Evolutionary conservation across 192 early-diverging fungal species (phyloP).

Genomic region (Linnemannia zychae): DNA sequence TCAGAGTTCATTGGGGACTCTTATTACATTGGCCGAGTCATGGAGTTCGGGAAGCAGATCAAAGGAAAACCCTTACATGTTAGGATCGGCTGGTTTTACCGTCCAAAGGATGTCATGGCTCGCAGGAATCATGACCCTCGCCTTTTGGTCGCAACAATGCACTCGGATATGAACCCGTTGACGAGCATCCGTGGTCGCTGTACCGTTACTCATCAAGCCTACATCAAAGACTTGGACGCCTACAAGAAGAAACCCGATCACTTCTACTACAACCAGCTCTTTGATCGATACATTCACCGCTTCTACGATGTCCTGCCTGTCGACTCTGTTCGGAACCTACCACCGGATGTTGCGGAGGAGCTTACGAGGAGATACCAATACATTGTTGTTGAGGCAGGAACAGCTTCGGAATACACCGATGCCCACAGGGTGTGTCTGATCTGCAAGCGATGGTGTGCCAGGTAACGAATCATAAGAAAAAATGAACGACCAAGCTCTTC

Average conservation of each 20-base stretch:
- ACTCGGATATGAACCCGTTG: constrained; percentile 88
- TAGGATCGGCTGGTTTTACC: constrained; percentile 80
- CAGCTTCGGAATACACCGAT: constrained; percentile 80
- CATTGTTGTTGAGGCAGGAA: constrained; percentile 89
- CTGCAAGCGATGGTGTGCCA: constrained; percentile 80
- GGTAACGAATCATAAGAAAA: constrained; percentile 54
- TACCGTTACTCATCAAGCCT: constrained; percentile 74
- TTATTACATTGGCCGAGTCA: constrained; percentile 84
- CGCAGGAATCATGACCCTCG: constrained; percentile 78
- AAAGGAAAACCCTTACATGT: constrained; percentile 68
- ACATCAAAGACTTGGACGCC: constrained; percentile 72
- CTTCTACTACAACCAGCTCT: constrained; percentile 92
- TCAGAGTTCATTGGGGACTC: constrained; percentile 80
- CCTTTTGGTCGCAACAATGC: constrained; percentile 88
- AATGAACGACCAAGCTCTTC: neutral
- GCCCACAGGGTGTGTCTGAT: constrained; percentile 76
- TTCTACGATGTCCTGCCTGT: constrained; percentile 91
- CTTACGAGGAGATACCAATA: constrained; percentile 81
- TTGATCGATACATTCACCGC: constrained; percentile 91
- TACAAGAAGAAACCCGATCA: constrained; percentile 75
- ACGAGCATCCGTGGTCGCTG: constrained; percentile 87
- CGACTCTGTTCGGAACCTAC: constrained; percentile 83
- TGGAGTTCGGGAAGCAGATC: constrained; percentile 77
- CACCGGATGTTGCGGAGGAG: constrained; percentile 75
- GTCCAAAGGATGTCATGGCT: constrained; percentile 80